Evolutionary conservation across 148 eudicot genomes (phyloP).

Genomic region (Spergularia marina): DNA sequence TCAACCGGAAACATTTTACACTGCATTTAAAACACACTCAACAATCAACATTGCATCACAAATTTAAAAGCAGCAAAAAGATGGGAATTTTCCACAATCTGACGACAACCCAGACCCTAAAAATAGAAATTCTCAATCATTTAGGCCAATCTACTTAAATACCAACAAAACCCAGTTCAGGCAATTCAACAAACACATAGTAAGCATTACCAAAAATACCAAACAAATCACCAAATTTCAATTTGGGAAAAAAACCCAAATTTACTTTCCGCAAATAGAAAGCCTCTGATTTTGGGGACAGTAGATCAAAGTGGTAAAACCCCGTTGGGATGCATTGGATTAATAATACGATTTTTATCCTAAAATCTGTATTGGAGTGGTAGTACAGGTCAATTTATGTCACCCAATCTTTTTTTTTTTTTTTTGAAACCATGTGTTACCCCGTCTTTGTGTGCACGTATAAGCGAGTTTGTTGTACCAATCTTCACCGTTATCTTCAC

Average conservation of each 20-base stretch:
- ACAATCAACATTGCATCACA: conserved; percentile 8
- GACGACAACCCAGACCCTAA: conserved; percentile 16
- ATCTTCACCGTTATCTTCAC: not conserved
- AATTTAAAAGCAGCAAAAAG: conserved; percentile 1
- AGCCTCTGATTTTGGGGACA: not conserved
- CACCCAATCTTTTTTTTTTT: too few species aligned
- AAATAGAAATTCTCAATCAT: not conserved
- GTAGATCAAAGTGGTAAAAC: not conserved
- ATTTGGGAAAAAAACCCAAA: not conserved
- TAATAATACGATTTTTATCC: too few species aligned
- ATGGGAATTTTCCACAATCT: conserved; percentile 3
- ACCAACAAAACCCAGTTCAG: conserved; percentile 5
- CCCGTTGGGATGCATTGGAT: not conserved
- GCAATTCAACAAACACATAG: conserved; percentile 20
- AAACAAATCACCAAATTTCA: conserved; percentile 4
- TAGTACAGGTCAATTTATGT: too few species aligned
- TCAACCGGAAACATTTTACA: not conserved
- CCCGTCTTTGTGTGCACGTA: too few species aligned
- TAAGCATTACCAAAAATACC: not conserved
- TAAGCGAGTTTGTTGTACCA: too few species aligned
- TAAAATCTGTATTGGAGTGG: too few species aligned
- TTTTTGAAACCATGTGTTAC: too few species aligned
- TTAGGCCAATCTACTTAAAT: not conserved
- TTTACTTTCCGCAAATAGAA: not conserved
- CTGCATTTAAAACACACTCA: not conserved